A percentile compares a stretch with the other conserved stretches of the same genome.
phyloP scores from a whole-genome alignment of 805 yeast genomes.

The Candida michaelii region DNA sequence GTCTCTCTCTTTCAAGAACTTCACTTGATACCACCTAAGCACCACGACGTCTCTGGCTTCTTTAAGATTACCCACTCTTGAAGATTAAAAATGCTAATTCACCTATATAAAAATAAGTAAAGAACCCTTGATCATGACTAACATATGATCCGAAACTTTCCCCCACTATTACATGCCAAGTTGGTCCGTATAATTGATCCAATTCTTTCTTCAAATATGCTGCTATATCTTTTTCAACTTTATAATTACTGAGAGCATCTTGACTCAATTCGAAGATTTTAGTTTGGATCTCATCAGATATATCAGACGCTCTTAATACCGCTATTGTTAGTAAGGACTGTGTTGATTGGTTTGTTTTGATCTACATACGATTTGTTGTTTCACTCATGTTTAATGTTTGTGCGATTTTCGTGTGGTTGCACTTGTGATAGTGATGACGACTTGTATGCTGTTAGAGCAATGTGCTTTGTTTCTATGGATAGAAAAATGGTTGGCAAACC shows the following conservation, averaged over 20 bases:
- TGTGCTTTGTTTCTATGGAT: too few relatives aligned
- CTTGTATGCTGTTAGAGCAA: too few relatives aligned
- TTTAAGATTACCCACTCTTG: slow-evolving; percentile 68
- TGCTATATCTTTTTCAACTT: slow-evolving; percentile 63
- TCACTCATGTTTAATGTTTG: slow-evolving; percentile 23
- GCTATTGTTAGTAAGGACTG: slow-evolving; percentile 34
- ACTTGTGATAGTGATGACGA: too few relatives aligned
- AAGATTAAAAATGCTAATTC: slow-evolving; percentile 66
- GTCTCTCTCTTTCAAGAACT: too few relatives aligned
- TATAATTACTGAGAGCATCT: slow-evolving; percentile 43
- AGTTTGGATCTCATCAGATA: slow-evolving; percentile 54
- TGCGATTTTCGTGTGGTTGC: too few relatives aligned
- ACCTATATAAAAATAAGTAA: slow-evolving; percentile 70
- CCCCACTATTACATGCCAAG: slow-evolving; percentile 84
- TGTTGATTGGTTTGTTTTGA: background rate
- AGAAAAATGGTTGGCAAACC: too few relatives aligned
- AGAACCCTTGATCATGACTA: slow-evolving; percentile 74
- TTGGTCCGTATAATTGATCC: slow-evolving; percentile 62
- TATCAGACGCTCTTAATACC: slow-evolving; percentile 42
- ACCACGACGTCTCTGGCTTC: too few relatives aligned
- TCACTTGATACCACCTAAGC: too few relatives aligned
- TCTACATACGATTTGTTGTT: slow-evolving; percentile 7
- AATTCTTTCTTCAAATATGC: slow-evolving; percentile 62
- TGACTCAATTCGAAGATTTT: slow-evolving; percentile 47
- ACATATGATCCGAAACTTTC: slow-evolving; percentile 77